Evolutionary conservation across 2,329 filamentous ascomycete species (phyloP), one percentile per base, ranked within the genome.

Genomic region (Penicillium sp.): DNA sequence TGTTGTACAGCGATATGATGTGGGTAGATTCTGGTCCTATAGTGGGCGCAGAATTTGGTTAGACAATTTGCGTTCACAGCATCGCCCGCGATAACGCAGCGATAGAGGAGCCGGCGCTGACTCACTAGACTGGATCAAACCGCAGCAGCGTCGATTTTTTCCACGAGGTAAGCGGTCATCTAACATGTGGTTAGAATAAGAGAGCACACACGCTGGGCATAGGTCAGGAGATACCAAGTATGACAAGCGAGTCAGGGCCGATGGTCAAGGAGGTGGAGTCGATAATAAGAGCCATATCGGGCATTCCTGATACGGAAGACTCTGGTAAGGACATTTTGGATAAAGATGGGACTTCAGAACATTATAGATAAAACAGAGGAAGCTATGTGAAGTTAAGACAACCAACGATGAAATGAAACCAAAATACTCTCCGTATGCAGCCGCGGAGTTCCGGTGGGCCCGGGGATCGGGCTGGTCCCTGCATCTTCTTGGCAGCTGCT

Each of bases 1-100:
- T 77, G 69, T 96, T 89, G 76, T 90, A 92, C 57, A 91, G 87
- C 2, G 89, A 86, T 29, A 97, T 87, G 6, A 81, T 78, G 59
- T 78, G 77, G 29, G 79, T 83, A 30, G 76, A 74, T 55, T 81
- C 70, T 56, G 71, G 76, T 79, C 58, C 38, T 49, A 9, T 18
- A 27, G 30, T 42, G 30, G 18, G 9, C n/a, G 34, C 7, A 23
- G 10, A 39, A 18, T 23, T 29, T 7, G 19, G 39, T 60, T 47
- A 63, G 53, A 38, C 18, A n/a, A 13, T 18, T 44, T 27, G n/a
- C 27, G 51, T 35, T 38, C 14, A 44, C 7, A 23, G 55, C 26
- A 55, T 51, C 42, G 42, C 43, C n/a, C 29, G 36, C 23, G 41
- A 56, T 57, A 51, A 52, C 57, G 50, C 41, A 34, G 39, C 7